phyloP scores from a whole-genome alignment of 805 yeast genomes.

The Barnettozyma pratensis region DNA sequence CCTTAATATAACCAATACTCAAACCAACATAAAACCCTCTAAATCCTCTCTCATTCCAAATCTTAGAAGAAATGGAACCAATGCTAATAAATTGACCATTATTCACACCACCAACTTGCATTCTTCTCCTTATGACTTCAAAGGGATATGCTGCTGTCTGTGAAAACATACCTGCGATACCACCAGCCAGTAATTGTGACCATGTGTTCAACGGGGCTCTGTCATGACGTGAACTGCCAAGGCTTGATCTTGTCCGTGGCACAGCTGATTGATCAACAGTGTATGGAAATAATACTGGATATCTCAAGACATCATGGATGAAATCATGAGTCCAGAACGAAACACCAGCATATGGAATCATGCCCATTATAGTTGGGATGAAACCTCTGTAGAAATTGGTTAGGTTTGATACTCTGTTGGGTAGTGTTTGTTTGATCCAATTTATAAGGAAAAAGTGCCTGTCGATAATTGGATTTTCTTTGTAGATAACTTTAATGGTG shows the following conservation, averaged over 20 bases:
- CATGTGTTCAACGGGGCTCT: constrained; percentile 74
- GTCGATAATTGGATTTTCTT: constrained; percentile 20
- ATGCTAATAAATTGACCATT: constrained; percentile 52
- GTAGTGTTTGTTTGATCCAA: constrained; percentile 18
- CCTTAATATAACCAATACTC: constrained; percentile 91
- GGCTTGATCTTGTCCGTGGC: constrained; percentile 8
- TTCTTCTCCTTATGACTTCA: constrained; percentile 88
- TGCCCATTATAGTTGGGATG: constrained; percentile 88
- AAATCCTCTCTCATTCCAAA: constrained; percentile 70
- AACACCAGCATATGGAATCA: constrained; percentile 98
- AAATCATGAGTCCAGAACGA: constrained; percentile 92
- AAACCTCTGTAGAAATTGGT: constrained; percentile 89
- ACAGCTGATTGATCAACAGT: constrained; percentile 35
- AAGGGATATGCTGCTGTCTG: constrained; percentile 97
- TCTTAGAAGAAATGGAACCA: constrained; percentile 47
- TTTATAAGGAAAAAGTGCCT: constrained; percentile 19
- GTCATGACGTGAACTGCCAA: constrained; percentile 14
- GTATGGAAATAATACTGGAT: constrained; percentile 47
- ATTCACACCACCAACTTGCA: constrained; percentile 89
- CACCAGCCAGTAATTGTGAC: constrained; percentile 95
- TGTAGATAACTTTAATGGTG: constrained; percentile 22
- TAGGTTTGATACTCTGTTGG: constrained; percentile 15
- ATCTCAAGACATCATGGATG: constrained; percentile 79
- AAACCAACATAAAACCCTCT: constrained; percentile 92
- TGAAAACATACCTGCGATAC: constrained; percentile 90